Conservation (phyloP, 202 grass and related monocot species). For the Zizania palustris region DNA sequence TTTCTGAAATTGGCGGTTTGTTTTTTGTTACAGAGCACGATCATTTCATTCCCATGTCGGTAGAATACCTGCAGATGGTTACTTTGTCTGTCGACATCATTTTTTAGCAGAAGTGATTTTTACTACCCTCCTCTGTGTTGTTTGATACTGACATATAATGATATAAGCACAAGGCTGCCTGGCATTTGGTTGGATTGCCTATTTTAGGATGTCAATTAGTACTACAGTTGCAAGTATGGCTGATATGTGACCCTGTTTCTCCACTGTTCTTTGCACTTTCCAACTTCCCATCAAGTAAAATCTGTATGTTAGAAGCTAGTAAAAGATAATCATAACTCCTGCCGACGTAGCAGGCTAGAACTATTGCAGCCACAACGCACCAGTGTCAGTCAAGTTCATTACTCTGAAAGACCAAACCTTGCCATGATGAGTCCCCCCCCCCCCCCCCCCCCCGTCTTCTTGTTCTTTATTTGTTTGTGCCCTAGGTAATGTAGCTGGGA, state of each 20-base stretch:
- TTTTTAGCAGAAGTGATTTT: conserved; percentile 1
- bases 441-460: neutral
- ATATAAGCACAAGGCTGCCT: neutral
- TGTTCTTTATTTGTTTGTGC: neutral
- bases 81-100: conserved; percentile 22
- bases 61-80: conserved; percentile 28
- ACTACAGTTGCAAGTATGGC: neutral
- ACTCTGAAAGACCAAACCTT: conserved; percentile 16
- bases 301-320: conserved; percentile 17
- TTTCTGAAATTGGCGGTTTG: neutral
- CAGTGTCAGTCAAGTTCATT: neutral
- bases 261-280: conserved; percentile 30
- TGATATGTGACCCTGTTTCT: neutral
- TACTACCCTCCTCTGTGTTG: neutral
- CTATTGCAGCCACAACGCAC: neutral
- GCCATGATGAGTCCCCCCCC: neutral
- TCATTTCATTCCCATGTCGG: conserved; percentile 30
- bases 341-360: conserved; percentile 32
- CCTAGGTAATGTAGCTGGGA: neutral
- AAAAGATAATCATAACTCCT: conserved; percentile 32
- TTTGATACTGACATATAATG: neutral
- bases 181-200: neutral
- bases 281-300: neutral
- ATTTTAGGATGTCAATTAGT: conserved; percentile 21
- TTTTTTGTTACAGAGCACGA: conserved; percentile 6